Evolutionary conservation across 371 early-diverging fungal species (phyloP), one percentile per base, ranked within the genome.

Genomic region (Saksenaea oblongispora): DNA sequence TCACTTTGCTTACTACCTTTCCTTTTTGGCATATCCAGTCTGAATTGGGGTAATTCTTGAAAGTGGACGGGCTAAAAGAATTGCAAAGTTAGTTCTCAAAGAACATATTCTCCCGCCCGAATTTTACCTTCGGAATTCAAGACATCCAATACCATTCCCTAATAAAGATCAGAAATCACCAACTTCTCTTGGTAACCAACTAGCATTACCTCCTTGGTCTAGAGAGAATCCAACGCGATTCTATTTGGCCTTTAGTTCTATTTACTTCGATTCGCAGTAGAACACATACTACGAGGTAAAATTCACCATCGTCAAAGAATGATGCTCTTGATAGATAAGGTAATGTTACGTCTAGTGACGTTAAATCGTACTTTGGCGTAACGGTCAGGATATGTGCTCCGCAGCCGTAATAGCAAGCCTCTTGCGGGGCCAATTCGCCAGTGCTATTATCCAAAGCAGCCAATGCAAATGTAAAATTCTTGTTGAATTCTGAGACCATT

Each of bases 371-470:
- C 9, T 17, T 17, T 0, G 51, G 18, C 7, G 51, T 47, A 47
- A 18, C 22, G 3, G 51, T 47, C 51, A 47, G 51, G 1, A 47
- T 47, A 17, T 22, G 17, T 47, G 51, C 51, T 8, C 51, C 51
- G 11, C 51, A 47, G 51, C 51, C 51, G 51, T 47, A 47, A 47
- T 47, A 47, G 22, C 51, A 47, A 3, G 51, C 51, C 22, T 47
- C 51, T 22, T 47, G 51, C 10, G 51, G 9, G 22, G 51, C 51
- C 22, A 47, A 47, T 22, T 47, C 51, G 7, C 51, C 51, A 22
- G 31, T 31, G 2, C 22, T 22, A 11, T 47, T 47, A 22, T 47
- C 51, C 26, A 47, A 22, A 17, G 10, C 4, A 9, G 51, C 51
- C 51, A 47, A 47, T 22, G 51, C 22, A 47, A 18, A 47, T 8